A percentile compares a stretch with the other conserved stretches of the same genome.
phyloP scores from a whole-genome alignment of 176 grass and related monocot genomes.

The Canna indica region DNA sequence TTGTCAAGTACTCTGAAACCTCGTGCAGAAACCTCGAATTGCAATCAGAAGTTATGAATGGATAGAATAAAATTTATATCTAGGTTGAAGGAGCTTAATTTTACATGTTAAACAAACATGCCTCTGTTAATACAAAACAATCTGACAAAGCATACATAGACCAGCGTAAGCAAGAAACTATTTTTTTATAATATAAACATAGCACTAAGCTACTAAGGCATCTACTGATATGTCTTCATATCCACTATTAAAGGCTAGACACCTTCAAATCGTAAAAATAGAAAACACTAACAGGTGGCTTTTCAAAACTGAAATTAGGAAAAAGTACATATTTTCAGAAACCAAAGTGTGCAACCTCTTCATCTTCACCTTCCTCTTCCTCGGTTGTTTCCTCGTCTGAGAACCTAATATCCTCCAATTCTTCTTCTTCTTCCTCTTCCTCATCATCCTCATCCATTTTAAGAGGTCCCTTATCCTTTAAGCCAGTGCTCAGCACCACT shows the following conservation, averaged over 20 bases:
- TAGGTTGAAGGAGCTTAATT: background rate
- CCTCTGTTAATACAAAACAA: background rate
- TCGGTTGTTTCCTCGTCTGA: slow-evolving; percentile 54
- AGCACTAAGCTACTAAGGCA: background rate
- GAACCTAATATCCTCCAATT: slow-evolving; percentile 37
- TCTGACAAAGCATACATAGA: background rate
- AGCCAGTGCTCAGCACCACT: slow-evolving; percentile 75
- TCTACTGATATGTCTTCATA: background rate
- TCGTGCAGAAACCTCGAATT: no score
- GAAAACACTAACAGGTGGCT: background rate
- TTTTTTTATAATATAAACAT: no score
- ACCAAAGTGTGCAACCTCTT: slow-evolving; percentile 58
- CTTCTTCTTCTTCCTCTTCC: slow-evolving; percentile 57
- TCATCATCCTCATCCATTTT: slow-evolving; percentile 47
- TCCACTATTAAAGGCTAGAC: background rate
- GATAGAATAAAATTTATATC: no score
- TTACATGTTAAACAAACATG: background rate
- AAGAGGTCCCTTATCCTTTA: slow-evolving; percentile 46
- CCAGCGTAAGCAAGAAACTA: background rate
- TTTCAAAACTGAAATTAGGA: background rate
- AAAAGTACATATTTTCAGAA: slow-evolving; percentile 36
- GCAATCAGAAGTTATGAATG: no score
- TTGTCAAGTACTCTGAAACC: no score
- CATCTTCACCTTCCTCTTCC: slow-evolving; percentile 66
- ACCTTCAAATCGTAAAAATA: background rate